phyloP scores from a whole-genome alignment of 202 grass and related monocot genomes.

The Digitaria exilis region DNA sequence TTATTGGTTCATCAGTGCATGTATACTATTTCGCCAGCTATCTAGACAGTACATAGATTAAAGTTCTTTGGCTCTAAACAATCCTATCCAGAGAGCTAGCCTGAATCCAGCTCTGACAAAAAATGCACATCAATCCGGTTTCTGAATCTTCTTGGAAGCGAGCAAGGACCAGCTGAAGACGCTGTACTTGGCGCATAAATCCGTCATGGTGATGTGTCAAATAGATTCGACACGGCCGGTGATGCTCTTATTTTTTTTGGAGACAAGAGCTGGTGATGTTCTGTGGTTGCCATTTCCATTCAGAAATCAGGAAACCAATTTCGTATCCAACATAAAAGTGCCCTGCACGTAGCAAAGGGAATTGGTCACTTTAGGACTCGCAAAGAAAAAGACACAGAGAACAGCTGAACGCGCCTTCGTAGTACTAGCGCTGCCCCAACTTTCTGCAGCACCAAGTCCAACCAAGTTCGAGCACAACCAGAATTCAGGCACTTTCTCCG shows the following conservation, averaged over 20 bases:
- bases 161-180: conserved; percentile 24
- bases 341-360: background rate
- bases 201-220: conserved; percentile 33
- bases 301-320: background rate
- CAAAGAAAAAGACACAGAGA: background rate
- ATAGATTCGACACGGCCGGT: conserved; percentile 42
- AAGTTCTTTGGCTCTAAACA: conserved; percentile 20
- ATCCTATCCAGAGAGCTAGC: conserved; percentile 36
- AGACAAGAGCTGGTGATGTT: conserved; percentile 4
- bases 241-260: background rate
- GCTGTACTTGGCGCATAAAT: conserved; percentile 39
- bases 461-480: no score
- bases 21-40: conserved; percentile 42
- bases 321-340: background rate
- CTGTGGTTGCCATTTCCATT: conserved; percentile 25
- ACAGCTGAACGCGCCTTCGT: conserved; percentile 7
- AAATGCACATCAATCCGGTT: conserved; percentile 18
- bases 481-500: conserved; percentile 20
- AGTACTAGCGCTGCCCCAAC: conserved; percentile 27
- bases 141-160: conserved; percentile 56
- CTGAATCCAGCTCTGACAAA: conserved; percentile 33
- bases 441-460: conserved; percentile 21
- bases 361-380: background rate
- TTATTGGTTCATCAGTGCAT: conserved; percentile 24
- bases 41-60: conserved; percentile 29